These are phyloP conservation scores for Fennellomyces sp. DNA, from an alignment of 371 early-diverging fungal genomes.

Conservation along the genomic window DNA sequence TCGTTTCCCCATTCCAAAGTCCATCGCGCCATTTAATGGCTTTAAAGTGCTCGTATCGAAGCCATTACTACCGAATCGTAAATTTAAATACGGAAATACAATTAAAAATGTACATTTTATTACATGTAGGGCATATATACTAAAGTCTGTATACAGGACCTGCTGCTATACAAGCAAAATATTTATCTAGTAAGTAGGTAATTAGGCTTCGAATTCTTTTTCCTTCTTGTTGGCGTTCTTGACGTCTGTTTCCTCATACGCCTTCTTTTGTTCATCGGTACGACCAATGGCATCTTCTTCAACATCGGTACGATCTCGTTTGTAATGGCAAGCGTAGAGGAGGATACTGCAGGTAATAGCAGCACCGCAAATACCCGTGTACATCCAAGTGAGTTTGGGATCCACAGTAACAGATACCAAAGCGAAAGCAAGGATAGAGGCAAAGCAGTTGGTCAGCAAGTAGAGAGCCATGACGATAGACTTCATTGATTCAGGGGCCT, in stretches of 20 bases:
- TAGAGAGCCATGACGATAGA: constrained; percentile 75
- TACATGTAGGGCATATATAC: no score
- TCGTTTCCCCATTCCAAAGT: no score
- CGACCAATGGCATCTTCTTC: constrained; percentile 31
- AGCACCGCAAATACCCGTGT: constrained; percentile 38
- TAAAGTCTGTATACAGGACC: background rate
- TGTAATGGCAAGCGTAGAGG: constrained; percentile 21
- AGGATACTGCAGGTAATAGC: constrained; percentile 17
- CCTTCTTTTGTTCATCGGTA: constrained; percentile 2
- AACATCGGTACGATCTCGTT: constrained; percentile 21
- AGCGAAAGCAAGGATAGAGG: constrained; percentile 68
- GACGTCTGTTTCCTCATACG: background rate
- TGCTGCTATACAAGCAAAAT: background rate
- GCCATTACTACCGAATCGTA: no score
- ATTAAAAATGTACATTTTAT: no score
- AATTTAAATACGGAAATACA: no score
- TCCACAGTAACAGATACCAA: constrained; percentile 71
- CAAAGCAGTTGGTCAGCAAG: constrained; percentile 73
- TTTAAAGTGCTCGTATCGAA: no score
- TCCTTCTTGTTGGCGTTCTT: background rate
- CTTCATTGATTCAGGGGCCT: constrained; percentile 77
- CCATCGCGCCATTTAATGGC: no score
- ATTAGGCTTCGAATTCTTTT: background rate
- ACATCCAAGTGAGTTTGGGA: constrained; percentile 69
- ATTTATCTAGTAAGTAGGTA: background rate